These are phyloP conservation scores for Hyphodiscus sp. DNA, from an alignment of 2,329 filamentous ascomycete species.

Conservation along the genomic window DNA sequence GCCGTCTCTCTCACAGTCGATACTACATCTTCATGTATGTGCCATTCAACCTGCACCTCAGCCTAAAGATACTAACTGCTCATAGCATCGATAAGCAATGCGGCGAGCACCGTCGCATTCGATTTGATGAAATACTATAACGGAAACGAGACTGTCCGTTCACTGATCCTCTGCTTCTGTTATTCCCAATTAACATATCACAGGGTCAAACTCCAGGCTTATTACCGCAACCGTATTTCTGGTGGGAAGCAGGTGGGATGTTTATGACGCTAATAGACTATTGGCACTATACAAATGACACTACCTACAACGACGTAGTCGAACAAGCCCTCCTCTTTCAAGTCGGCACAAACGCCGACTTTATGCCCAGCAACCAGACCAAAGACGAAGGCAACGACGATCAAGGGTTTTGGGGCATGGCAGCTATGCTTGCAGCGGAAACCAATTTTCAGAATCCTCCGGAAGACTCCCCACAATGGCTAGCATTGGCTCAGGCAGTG, in stretches of 20 bases:
- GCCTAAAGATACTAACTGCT: not conserved
- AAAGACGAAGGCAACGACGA: constrained; percentile 59
- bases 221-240: constrained; percentile 42
- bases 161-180: not conserved
- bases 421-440: constrained; percentile 64
- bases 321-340: constrained; percentile 68
- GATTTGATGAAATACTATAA: constrained; percentile 46
- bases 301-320: constrained; percentile 54
- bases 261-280: constrained; percentile 69
- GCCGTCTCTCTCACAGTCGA: constrained; percentile 21
- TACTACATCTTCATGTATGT: constrained; percentile 21
- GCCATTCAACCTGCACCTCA: not conserved
- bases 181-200: constrained; percentile 36
- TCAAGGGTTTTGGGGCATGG: constrained; percentile 66
- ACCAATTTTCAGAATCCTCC: constrained; percentile 53
- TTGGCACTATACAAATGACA: constrained; percentile 74
- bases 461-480: constrained; percentile 52
- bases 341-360: constrained; percentile 63
- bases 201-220: constrained; percentile 42
- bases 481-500: constrained; percentile 68
- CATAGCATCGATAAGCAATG: constrained; percentile 30
- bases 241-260: constrained; percentile 68
- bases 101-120: constrained; percentile 34
- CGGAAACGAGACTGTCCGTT: constrained; percentile 40
- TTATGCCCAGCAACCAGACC: constrained; percentile 69